Evolutionary conservation across 179 eudicot species (phyloP), one percentile per base, ranked within the genome.

Genomic region (Silene coronaria): DNA sequence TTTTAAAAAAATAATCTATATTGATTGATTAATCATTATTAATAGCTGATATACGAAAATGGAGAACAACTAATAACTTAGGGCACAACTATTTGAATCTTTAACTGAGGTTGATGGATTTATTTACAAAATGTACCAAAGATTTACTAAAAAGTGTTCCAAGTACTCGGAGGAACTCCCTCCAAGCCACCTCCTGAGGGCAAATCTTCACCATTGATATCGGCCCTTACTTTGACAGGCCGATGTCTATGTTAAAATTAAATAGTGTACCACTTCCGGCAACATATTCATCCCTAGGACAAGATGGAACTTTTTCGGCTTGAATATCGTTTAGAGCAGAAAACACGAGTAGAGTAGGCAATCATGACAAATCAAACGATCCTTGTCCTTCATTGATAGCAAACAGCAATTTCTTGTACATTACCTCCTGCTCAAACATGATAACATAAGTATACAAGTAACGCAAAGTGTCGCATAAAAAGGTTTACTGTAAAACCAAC

Each of bases 351-450:
- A 74, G 55, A 42, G 4, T 8, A 17, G 67, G 59, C 21, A 62
- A 53, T 70, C 87, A 94, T 36, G 99, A 96, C 87, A 94, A 86
- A 84, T 94, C 98, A 76, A 94, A 94, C 8, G 98, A 94, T 62
- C 98, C 98, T 72, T 92, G 98, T 48, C 98, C 98, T 85, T 94
- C 98, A 74, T 80, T 89, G 65, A 94, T 92, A 17, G 98, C 98
- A 79, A 87, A 94, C 7, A 94, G 86, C 69, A 94, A 85, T 82
- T 92, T 94, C 97, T 92, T 90, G 86, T 76, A 86, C 97, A 94
- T 89, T 63, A 93, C 72, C 74, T 91, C 99, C 99, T 96, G 95
- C 67, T 76, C 82, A 61, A 5, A 23, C 69, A 26, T 46, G 65
- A 21, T 30, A 12, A 53, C 55, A 55, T 24, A 34, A 83, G 74